phyloP scores from a whole-genome alignment of 1,284 basidiomycete species.

The Cryptococcus sp. region DNA sequence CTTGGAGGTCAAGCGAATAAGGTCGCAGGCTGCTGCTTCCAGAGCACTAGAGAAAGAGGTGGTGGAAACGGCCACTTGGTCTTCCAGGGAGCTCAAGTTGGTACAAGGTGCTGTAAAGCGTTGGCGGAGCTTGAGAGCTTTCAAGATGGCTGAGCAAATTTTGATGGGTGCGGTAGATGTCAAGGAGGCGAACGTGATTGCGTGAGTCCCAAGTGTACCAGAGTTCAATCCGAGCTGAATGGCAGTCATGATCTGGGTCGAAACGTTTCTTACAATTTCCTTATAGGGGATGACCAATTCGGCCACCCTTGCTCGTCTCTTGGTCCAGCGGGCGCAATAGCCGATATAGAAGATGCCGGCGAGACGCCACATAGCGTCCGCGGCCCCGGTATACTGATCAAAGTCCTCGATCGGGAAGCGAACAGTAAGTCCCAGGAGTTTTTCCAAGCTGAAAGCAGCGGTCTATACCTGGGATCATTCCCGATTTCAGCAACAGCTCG shows the following conservation, averaged over 20 bases:
- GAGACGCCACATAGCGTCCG: slow-evolving; percentile 59
- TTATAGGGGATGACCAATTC: slow-evolving; percentile 64
- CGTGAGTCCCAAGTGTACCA: slow-evolving; percentile 52
- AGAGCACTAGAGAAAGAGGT: slow-evolving; percentile 55
- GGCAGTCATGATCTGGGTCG: slow-evolving; percentile 76
- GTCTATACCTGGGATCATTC: slow-evolving; percentile 89
- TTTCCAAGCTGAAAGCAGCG: slow-evolving; percentile 47
- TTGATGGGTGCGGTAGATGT: slow-evolving; percentile 79
- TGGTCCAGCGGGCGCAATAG: slow-evolving; percentile 60
- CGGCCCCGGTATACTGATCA: slow-evolving; percentile 82
- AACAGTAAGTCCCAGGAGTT: slow-evolving; percentile 46
- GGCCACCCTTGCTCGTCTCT: slow-evolving; percentile 68
- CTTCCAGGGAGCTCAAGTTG: slow-evolving; percentile 70
- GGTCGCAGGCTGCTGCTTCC: slow-evolving; percentile 72
- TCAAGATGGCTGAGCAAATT: slow-evolving; percentile 87
- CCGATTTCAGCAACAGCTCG: slow-evolving; percentile 79
- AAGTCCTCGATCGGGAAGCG: slow-evolving; percentile 81
- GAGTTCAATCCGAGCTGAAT: slow-evolving; percentile 19
- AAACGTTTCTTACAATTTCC: slow-evolving; percentile 86
- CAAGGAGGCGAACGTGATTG: slow-evolving; percentile 92
- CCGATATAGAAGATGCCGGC: slow-evolving; percentile 88
- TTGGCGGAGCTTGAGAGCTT: slow-evolving; percentile 78
- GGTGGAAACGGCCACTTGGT: slow-evolving; percentile 74
- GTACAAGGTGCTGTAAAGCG: slow-evolving; percentile 73
- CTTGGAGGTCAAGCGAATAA: slow-evolving; percentile 72